phyloP scores from a whole-genome alignment of 352 stramenopile species.

The Pythium sp. region DNA sequence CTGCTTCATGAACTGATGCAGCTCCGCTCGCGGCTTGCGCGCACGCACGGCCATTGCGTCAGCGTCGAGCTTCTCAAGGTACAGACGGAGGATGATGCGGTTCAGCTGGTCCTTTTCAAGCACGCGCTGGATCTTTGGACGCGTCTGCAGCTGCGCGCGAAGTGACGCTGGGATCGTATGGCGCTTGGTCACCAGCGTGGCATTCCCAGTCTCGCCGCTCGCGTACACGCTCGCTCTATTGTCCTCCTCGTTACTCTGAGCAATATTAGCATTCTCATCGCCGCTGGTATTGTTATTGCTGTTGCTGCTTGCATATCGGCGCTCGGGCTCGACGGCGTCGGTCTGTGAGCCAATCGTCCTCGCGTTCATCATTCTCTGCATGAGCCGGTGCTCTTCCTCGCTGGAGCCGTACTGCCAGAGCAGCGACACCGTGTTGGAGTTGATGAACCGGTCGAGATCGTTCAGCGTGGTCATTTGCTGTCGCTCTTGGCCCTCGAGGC shows the following conservation, averaged over 20 bases:
- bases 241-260: background rate
- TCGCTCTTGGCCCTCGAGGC: background rate
- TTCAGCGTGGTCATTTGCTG: background rate
- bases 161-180: background rate
- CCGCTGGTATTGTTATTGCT: background rate
- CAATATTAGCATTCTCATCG: background rate
- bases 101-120: background rate
- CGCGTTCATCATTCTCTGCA: background rate
- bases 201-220: background rate
- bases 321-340: background rate
- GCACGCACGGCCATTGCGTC: background rate
- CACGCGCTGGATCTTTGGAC: background rate
- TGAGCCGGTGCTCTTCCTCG: background rate
- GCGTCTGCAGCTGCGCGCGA: background rate
- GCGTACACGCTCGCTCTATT: background rate
- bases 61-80: background rate
- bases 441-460: background rate
- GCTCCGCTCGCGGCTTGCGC: background rate
- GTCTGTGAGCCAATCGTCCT: background rate
- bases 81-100: background rate
- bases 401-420: background rate
- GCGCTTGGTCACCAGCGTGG: background rate
- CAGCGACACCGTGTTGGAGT: background rate
- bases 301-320: background rate
- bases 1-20: background rate